Conservation (phyloP, 305 asterid genomes). For the Fraxinus sp. region DNA sequence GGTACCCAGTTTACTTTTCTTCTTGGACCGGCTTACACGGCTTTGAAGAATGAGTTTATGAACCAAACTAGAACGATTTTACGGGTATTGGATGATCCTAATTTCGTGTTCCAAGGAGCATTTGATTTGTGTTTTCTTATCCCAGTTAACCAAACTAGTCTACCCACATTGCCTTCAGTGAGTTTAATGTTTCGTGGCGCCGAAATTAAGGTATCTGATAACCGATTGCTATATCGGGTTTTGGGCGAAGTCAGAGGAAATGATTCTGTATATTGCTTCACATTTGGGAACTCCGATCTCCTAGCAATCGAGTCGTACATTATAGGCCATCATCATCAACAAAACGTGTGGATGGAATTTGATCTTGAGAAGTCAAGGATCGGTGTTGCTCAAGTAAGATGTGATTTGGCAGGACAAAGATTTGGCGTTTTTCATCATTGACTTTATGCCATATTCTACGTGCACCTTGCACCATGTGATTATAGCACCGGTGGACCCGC, state of each 20-base stretch:
- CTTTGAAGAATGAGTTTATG: conserved; percentile 46
- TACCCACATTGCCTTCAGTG: conserved; percentile 55
- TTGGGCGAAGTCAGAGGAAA: conserved; percentile 49
- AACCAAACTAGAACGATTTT: conserved; percentile 35
- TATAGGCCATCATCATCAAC: conserved; percentile 85
- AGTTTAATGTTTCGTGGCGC: conserved; percentile 62
- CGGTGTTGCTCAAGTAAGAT: conserved; percentile 63
- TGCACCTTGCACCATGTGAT: neutral
- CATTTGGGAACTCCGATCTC: conserved; percentile 76
- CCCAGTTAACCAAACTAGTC: conserved; percentile 22
- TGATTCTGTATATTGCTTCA: conserved; percentile 67
- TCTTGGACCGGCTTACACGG: conserved; percentile 62
- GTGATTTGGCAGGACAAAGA: conserved; percentile 64
- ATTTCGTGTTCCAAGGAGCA: conserved; percentile 71
- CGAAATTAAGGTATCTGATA: conserved; percentile 47
- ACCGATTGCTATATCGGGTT: conserved; percentile 53
- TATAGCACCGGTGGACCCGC: neutral
- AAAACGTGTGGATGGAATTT: conserved; percentile 76
- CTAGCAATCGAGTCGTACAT: conserved; percentile 66
- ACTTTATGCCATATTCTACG: neutral
- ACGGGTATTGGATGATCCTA: conserved; percentile 64
- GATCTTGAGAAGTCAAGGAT: conserved; percentile 67
- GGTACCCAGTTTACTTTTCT: conserved; percentile 89
- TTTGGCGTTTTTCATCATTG: conserved; percentile 34
- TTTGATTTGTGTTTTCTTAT: conserved; percentile 64